phyloP scores from a whole-genome alignment of 805 yeast genomes.

The Ogataea ramenticola region DNA sequence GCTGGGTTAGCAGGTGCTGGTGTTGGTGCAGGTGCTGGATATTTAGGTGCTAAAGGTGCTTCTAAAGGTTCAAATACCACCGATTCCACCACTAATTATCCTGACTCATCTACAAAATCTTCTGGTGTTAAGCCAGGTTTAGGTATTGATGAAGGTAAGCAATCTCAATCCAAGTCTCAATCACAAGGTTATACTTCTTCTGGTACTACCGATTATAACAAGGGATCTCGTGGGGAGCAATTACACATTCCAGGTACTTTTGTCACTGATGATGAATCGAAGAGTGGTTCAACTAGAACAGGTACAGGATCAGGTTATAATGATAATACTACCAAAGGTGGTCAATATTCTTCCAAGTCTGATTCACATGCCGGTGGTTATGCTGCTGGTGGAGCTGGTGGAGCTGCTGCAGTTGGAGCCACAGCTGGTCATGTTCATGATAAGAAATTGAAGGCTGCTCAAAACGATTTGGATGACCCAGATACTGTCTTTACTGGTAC shows the following conservation, averaged over 20 bases:
- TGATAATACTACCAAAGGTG: no score
- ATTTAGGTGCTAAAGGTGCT: slow-evolving; percentile 3
- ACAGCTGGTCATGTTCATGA: neutral
- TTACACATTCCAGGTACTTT: neutral
- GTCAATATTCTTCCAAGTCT: neutral
- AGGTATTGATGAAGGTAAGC: neutral
- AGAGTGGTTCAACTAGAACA: no score
- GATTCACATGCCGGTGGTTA: neutral
- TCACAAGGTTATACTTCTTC: no score
- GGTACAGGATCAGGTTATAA: no score
- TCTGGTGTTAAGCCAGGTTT: no score
- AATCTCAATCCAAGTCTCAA: neutral
- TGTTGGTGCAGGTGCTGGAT: slow-evolving; percentile 11
- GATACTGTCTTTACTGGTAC: slow-evolving; percentile 1
- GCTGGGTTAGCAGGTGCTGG: slow-evolving; percentile 8
- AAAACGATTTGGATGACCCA: neutral
- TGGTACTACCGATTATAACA: neutral
- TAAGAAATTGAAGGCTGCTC: neutral
- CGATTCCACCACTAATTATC: no score
- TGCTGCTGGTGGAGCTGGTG: neutral
- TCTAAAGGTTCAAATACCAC: neutral
- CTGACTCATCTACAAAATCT: no score
- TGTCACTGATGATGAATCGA: neutral
- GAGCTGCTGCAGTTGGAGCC: slow-evolving; percentile 1
- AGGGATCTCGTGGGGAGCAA: no score